Percentiles rank a stretch among this genome's conserved stretches.
Conservation (phyloP, 2,329 filamentous ascomycete genomes). For the Cladosporium halotolerans region DNA sequence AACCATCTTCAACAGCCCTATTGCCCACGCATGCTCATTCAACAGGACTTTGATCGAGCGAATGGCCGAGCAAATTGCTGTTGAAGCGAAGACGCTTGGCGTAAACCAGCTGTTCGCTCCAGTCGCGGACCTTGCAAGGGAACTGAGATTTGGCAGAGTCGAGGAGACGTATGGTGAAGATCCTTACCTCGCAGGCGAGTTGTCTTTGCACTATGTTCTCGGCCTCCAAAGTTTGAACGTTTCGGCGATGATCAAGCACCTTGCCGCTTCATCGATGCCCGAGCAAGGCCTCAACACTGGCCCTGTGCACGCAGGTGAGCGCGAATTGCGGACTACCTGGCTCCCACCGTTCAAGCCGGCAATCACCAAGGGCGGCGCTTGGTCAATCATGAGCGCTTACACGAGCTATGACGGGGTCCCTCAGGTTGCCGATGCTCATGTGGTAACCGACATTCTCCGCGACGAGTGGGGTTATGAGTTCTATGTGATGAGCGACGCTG, state of each 20-base stretch:
- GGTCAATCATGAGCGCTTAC: slow-evolving; percentile 66
- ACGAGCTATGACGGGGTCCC: slow-evolving; percentile 67
- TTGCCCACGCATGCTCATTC: slow-evolving; percentile 65
- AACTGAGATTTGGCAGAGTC: slow-evolving; percentile 65
- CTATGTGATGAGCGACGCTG: slow-evolving; percentile 60
- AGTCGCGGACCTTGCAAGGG: slow-evolving; percentile 63
- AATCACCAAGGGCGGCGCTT: slow-evolving; percentile 64
- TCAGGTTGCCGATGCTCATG: slow-evolving; percentile 57
- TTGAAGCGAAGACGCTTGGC: slow-evolving; percentile 60
- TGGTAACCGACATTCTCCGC: slow-evolving; percentile 63
- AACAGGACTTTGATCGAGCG: slow-evolving; percentile 52
- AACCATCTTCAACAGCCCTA: slow-evolving; percentile 74
- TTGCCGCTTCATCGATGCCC: slow-evolving; percentile 60
- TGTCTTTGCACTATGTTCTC: slow-evolving; percentile 54
- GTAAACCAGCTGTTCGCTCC: slow-evolving; percentile 70
- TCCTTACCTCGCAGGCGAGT: slow-evolving; percentile 60
- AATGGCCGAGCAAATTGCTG: slow-evolving; percentile 52
- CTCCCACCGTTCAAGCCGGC: slow-evolving; percentile 59
- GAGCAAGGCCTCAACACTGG: slow-evolving; percentile 69
- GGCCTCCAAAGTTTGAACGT: slow-evolving; percentile 61
- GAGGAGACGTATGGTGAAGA: slow-evolving; percentile 71
- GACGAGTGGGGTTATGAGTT: slow-evolving; percentile 61
- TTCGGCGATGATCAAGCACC: slow-evolving; percentile 69
- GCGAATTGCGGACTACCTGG: slow-evolving; percentile 50
- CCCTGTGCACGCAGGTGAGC: slow-evolving; percentile 50